Base-by-base conservation (phyloP, 805 yeast genomes). In the Metschnikowia amazonensis region DNA sequence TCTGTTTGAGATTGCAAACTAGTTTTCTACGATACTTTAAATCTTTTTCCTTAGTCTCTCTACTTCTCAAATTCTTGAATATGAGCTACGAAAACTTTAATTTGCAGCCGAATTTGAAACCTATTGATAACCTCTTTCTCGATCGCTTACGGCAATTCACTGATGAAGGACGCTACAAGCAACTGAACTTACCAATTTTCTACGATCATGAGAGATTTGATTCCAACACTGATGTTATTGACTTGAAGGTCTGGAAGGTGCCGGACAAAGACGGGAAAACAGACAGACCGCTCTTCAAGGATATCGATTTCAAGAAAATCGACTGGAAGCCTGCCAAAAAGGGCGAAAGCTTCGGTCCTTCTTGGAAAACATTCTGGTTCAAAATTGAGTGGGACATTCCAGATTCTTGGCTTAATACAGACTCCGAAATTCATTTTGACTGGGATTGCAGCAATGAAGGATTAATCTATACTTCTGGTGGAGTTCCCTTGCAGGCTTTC, bases 361-460 rank as follows among this genome's bases (percentile, higher is more conserved):
- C 95, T 11, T 92, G 99, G 99, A 84, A 92, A 47, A 86, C 98
- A 1, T 95, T 89, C 52, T 92, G 99, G 99, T 89, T 94, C 66
- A 77, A 80, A 54, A 67, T 92, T 17, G 66, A 74, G 11, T 65
- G 87, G 47, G 68, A 70, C n/a, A 69, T 92, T 4, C 96, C 96
- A 0, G 53, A 69, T 13, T 62, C 72, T 2, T 83, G 87, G 86
- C 38, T 71, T 16, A 53, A 67, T 8, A 60, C 70, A 18, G 71
- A 74, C 13, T 50, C 60, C 3, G 74, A 72, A 47, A 75, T 88
- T 32, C 68, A 84, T 44, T 77, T 87, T 47, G 83, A 88, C 51
- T 90, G 95, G 88, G 95, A 92, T 61, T 81, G 89, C 40, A 79
- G 81, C 43, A 84, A 85, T 58, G 99, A 92, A 64, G 98, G 94